Percentiles rank a stretch among this genome's conserved stretches.
Evolutionary conservation across 2,329 filamentous ascomycete genomes (phyloP).

Genomic region (Fusarium aywerte): DNA sequence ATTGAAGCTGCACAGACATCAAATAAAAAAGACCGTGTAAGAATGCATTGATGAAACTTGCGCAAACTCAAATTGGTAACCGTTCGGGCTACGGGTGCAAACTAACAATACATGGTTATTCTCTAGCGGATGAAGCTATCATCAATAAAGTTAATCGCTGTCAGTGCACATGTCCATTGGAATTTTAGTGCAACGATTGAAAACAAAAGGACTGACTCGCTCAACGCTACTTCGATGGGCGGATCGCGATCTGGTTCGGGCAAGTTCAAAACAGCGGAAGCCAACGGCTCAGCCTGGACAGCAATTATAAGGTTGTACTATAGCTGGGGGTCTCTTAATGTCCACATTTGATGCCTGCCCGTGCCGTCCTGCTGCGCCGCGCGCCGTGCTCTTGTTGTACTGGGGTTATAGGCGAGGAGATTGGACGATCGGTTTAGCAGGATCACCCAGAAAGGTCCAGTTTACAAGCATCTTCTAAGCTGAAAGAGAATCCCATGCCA

Average conservation of each 20-base stretch:
- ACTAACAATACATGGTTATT: background rate
- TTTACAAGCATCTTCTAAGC: conserved; percentile 17
- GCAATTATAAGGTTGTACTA: background rate
- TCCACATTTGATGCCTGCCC: conserved; percentile 16
- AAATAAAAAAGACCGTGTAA: background rate
- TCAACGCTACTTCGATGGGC: background rate
- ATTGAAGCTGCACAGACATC: background rate
- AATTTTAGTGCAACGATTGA: conserved; percentile 3
- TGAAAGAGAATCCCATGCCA: background rate
- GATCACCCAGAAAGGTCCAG: conserved; percentile 3
- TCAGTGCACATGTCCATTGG: background rate
- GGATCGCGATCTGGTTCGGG: background rate
- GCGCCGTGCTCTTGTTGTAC: too few species aligned
- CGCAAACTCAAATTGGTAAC: background rate
- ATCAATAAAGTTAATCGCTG: background rate
- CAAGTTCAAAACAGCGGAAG: background rate
- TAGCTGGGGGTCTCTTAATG: background rate
- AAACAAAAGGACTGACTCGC: conserved; percentile 19
- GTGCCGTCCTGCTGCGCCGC: background rate
- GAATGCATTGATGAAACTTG: background rate
- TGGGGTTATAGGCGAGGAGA: conserved; percentile 1
- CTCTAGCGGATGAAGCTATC: background rate
- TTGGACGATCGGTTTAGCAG: background rate
- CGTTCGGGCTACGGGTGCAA: background rate
- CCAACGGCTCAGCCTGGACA: background rate